These are phyloP conservation scores for sunflower (Helianthus annuus) DNA, from an alignment of 129 eudicot species.

Conservation along the genomic window DNA sequence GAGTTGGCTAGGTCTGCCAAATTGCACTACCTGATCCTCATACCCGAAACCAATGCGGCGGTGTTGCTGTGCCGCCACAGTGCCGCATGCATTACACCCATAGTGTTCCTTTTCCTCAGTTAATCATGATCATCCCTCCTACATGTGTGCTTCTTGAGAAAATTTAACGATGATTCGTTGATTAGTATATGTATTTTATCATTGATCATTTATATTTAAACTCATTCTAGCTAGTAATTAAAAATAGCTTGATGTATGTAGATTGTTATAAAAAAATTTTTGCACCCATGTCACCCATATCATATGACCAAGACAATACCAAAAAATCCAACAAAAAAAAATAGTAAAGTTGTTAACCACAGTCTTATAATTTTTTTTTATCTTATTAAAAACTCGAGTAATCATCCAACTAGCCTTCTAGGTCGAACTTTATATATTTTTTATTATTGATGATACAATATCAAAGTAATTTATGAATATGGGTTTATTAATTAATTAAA, in stretches of 20 bases:
- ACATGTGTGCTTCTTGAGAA: not conserved
- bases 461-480: not conserved
- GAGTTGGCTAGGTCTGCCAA: too few species aligned
- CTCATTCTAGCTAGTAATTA: too few species aligned
- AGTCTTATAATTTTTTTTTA: not conserved
- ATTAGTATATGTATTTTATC: not conserved
- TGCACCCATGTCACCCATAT: not conserved
- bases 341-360: not conserved
- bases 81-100: too few species aligned
- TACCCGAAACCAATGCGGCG: too few species aligned
- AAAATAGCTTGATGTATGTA: too few species aligned
- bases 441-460: not conserved
- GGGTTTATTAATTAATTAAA: not conserved
- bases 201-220: not conserved
- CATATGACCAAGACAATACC: not conserved
- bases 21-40: too few species aligned
- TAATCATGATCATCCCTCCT: not conserved
- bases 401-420: not conserved
- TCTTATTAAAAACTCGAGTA: not conserved
- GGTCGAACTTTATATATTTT: not conserved
- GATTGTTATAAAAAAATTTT: not conserved
- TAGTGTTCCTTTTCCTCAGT: too few species aligned
- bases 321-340: not conserved
- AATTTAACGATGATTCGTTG: not conserved
- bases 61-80: too few species aligned